Percentiles rank a stretch among this genome's conserved stretches.
These are phyloP conservation scores for Clonostachys byssicola DNA, from an alignment of 2,329 filamentous ascomycete genomes.

Conservation along the genomic window DNA sequence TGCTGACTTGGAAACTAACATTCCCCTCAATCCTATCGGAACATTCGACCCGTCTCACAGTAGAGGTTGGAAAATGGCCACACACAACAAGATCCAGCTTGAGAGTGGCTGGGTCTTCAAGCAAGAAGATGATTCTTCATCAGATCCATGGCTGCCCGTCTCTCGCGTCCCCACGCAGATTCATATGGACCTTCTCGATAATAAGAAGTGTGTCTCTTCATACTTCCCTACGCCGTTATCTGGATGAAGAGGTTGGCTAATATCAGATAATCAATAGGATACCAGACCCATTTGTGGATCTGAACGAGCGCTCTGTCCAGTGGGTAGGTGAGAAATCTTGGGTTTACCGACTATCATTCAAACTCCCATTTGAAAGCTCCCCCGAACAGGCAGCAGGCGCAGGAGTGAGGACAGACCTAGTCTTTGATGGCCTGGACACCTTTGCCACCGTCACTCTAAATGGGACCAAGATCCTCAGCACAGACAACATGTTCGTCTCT, in stretches of 20 bases:
- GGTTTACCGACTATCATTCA: conserved; percentile 44
- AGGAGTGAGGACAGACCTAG: conserved; percentile 30
- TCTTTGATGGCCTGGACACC: conserved; percentile 62
- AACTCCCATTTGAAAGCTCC: conserved; percentile 6
- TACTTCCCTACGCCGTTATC: too few relatives aligned
- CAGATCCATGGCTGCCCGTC: conserved; percentile 21
- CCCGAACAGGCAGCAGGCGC: not conserved
- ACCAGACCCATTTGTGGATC: conserved; percentile 53
- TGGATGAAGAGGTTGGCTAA: not conserved
- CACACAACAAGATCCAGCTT: conserved; percentile 2
- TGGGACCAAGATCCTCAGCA: conserved; percentile 43
- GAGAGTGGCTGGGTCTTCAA: conserved; percentile 12
- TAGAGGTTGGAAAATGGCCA: too few relatives aligned
- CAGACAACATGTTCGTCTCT: conserved; percentile 62
- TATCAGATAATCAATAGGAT: conserved; percentile 19
- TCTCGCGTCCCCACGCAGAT: conserved; percentile 24
- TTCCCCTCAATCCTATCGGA: too few relatives aligned
- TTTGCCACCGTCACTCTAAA: conserved; percentile 57
- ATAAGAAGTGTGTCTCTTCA: conserved; percentile 16
- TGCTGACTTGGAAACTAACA: too few relatives aligned
- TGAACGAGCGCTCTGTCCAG: conserved; percentile 55
- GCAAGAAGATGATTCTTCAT: conserved; percentile 4
- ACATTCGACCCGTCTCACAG: too few relatives aligned
- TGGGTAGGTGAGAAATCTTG: conserved; percentile 62
- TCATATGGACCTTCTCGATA: conserved; percentile 25